phyloP scores from a whole-genome alignment of 352 stramenopile species.

The Pythium scleroteichum region DNA sequence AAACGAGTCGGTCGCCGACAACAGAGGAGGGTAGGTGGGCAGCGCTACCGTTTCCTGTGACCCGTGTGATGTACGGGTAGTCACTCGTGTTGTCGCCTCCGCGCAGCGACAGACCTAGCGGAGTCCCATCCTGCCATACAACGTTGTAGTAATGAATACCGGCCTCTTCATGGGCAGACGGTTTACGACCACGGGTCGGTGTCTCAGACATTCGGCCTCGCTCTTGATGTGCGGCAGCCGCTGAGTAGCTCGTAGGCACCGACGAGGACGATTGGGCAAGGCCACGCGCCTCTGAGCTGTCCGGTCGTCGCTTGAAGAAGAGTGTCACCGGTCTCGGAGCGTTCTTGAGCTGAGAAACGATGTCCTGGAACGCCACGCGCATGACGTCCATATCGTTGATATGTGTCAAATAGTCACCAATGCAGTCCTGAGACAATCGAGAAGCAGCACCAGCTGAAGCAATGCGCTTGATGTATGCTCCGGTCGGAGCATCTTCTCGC shows the following conservation, averaged over 20 bases:
- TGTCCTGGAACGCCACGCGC: slow-evolving; percentile 71
- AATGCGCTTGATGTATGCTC: slow-evolving; percentile 86
- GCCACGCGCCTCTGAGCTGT: slow-evolving; percentile 23
- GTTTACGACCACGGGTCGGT: slow-evolving; percentile 40
- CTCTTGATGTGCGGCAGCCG: slow-evolving; percentile 10
- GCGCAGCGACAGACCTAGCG: slow-evolving; percentile 75
- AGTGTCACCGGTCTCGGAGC: slow-evolving; percentile 79
- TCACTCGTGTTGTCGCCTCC: slow-evolving; percentile 68
- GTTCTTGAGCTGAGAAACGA: slow-evolving; percentile 78
- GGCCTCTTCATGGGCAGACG: slow-evolving; percentile 28
- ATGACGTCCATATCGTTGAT: slow-evolving; percentile 88
- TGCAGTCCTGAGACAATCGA: slow-evolving; percentile 76
- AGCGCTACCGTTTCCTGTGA: slow-evolving; percentile 79
- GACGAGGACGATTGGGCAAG: slow-evolving; percentile 47
- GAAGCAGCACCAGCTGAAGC: slow-evolving; percentile 66
- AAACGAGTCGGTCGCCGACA: slow-evolving; percentile 76
- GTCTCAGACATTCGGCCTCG: slow-evolving; percentile 39
- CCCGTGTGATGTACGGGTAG: slow-evolving; percentile 87
- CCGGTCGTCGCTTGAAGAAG: slow-evolving; percentile 54
- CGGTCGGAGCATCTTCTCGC: slow-evolving; percentile 41
- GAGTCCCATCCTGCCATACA: slow-evolving; percentile 77
- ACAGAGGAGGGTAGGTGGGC: slow-evolving; percentile 77
- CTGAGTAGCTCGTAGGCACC: slow-evolving; percentile 29
- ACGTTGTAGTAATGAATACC: slow-evolving; percentile 81
- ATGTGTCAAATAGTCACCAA: slow-evolving; percentile 78